Base-by-base conservation (phyloP, 306 rosid genomes). In the Erythrophleum fordii region DNA sequence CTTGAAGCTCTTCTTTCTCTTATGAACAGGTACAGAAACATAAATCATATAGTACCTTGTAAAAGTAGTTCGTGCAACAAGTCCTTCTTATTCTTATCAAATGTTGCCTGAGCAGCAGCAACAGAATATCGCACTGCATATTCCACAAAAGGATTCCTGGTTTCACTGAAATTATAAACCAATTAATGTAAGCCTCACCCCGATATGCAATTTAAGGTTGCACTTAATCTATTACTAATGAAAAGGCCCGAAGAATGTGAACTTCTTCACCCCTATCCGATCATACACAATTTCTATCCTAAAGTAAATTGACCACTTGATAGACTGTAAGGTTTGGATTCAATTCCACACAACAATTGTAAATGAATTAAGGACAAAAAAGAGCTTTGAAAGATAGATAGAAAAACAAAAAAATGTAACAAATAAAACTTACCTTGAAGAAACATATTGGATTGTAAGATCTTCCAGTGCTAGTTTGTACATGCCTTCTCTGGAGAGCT, bases 121-220 rank as follows among this genome's bases (percentile, higher is more conserved):
- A 93, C 98, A 72, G 96, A 84, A 69, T 93, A 95, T 70, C 89
- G 97, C 85, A 95, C 88, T 34, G 97, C 97, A 80, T 88, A 92
- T 80, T 95, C 99, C 65, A 93, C 99, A 85, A 95, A 95, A 73
- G 98, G 97, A 85, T 95, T 95, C 44, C 94, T 79, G 5, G 87
- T 67, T 68, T 86, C 94, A 68, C 99, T 95, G 94, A 81, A 93
- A 85, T 34, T 83, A 74, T 68, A 60, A 80, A 62, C 56, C 84
- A 86, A 55, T 35, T 31, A 42, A 2, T 6, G 44, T 76, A 69
- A 86, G 73, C 53, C 81, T 45, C 52, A 37, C 61, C 59, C 29
- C 42, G 72, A 49, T 25, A 58, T 66, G 23, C 44, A 52, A 74
- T 37, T 72, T 37, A 73, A 66, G 42, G 34, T 56, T 22, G 34